These are phyloP conservation scores for Didymellaceae sp. DNA, from an alignment of 2,329 filamentous ascomycete species.

Conservation along the genomic window DNA sequence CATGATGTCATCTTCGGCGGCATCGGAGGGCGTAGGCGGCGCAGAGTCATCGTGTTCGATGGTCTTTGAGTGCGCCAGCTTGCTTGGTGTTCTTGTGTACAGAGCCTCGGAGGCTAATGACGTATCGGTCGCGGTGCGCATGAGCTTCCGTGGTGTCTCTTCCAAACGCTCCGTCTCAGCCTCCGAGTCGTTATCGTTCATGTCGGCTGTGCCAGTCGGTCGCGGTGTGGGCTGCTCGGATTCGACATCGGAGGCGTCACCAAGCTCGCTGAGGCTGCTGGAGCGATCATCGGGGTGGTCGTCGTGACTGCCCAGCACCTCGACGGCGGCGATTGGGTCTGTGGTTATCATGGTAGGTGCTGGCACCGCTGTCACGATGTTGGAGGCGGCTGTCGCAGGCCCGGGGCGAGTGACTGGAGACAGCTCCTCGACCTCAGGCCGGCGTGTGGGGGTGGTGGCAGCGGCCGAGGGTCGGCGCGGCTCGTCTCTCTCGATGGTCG, in stretches of 20 bases:
- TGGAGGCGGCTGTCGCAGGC: constrained; percentile 21
- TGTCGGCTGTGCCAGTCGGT: constrained; percentile 24
- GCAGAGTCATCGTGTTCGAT: constrained; percentile 39
- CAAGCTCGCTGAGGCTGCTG: constrained; percentile 91
- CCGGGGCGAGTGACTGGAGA: constrained; percentile 20
- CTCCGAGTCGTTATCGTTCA: constrained; percentile 74
- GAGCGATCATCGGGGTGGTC: constrained; percentile 69
- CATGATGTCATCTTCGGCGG: constrained; percentile 23
- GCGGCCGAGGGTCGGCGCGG: constrained; percentile 45
- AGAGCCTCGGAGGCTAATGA: constrained; percentile 42
- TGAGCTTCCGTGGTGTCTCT: constrained; percentile 76
- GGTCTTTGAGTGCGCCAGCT: constrained; percentile 44
- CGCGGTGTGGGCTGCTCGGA: constrained; percentile 46
- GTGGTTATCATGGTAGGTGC: constrained; percentile 27
- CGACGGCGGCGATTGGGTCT: constrained; percentile 21
- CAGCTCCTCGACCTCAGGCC: constrained; percentile 25
- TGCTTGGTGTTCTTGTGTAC: constrained; percentile 47
- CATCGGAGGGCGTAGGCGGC: constrained; percentile 36
- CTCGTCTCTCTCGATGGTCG: constrained; percentile 8
- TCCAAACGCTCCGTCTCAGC: constrained; percentile 94
- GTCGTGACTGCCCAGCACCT: constrained; percentile 29
- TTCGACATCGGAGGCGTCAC: constrained; percentile 73
- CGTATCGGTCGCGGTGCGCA: constrained; percentile 42
- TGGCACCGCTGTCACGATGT: constrained; percentile 36
- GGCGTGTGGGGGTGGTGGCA: constrained; percentile 53